Evolutionary conservation across 257 asterid genomes (phyloP), one percentile per base, ranked within the genome.

Genomic region (Linaria vulgaris): DNA sequence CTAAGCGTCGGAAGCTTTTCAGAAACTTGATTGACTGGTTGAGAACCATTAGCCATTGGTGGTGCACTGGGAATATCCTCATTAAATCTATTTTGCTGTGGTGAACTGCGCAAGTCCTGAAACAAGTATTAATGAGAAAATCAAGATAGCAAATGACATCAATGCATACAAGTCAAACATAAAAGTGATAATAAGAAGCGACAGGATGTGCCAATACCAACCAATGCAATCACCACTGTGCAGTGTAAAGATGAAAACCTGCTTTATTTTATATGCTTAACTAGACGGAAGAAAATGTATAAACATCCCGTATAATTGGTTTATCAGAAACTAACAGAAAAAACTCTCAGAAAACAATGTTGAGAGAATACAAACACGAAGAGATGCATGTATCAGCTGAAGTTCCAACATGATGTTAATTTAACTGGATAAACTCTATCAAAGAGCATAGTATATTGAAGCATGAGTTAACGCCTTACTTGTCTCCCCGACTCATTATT

Each of bases 31-130:
- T 81, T 68, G 34, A 50, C 47, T 21, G 54, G 72, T 41, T 55
- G 59, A 54, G 62, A 61, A 22, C 82, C 68, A 30, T 74, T 70
- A 56, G 61, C 47, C 63, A 91, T 24, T 0, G 96, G 98, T 5
- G 96, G 96, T 30, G 96, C 98, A 79, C 96, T 88, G 17, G 98
- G 96, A 64, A 55, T 64, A 69, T 70, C 85, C n/a, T 73, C 72
- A 27, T 78, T 74, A 14, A 68, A 54, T 39, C 75, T 57, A 15
- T 44, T 76, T 74, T 68, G 71, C 80, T 48, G 5, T 17, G 69
- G 61, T 20, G 51, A 57, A 52, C 53, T 47, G 15, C 59, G 49
- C 30, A 51, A 64, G 38, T 59, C 85, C 80, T 78, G 81, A 57
- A 59, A 74, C 62, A 71, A 31, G 22, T 34, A 43, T 2, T 58